Base-by-base conservation (phyloP, 2,329 filamentous ascomycete genomes). In the Cladosporium velox region DNA sequence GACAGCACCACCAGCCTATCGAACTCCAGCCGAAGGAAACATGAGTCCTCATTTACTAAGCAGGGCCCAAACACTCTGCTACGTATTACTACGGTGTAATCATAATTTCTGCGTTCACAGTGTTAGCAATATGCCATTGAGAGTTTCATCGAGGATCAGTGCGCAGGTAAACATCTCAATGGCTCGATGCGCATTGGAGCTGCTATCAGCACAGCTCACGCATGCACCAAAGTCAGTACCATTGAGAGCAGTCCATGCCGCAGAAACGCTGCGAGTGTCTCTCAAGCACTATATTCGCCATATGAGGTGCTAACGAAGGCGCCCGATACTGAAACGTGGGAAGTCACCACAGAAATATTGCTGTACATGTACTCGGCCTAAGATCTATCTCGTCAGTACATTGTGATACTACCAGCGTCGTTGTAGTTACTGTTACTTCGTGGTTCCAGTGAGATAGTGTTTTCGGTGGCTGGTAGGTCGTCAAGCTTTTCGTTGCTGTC, bases 1-100 rank as follows among this genome's bases (percentile, higher is more conserved):
- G 35, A 59, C 57, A 59, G 14, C 21, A 59, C 21, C 14, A n/a
- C 38, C 35, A 59, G 38, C 57, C 57, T 59, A 59, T 41, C 57
- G 10, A 55, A 10, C 15, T 2, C 3, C 18, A 12, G 15, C 3
- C 2, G 18, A 34, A 30, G 52, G 52, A 55, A 55, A 55, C 28
- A 55, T 5, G 2, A 47, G 28, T 34, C 26, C 52, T 34, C 41
- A 47, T 21, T 11, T 24, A 47, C 41, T 47, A 24, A 47, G 4
- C n/a, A 47, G 38, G 8, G n/a, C n/a, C 41, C 41, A 21, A 47
- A 21, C n/a, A 47, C 41, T 44, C 6, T 47, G 41, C 41, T 47
- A n/a, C 41, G n/a, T 21, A 47, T 47, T 21, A 47, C 26, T 55
- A 21, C 8, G n/a, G 52, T 30, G 34, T 21, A 21, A 34, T 10